Conservation (phyloP, 768 basidiomycete genomes). For the Calocybe cyanea region DNA sequence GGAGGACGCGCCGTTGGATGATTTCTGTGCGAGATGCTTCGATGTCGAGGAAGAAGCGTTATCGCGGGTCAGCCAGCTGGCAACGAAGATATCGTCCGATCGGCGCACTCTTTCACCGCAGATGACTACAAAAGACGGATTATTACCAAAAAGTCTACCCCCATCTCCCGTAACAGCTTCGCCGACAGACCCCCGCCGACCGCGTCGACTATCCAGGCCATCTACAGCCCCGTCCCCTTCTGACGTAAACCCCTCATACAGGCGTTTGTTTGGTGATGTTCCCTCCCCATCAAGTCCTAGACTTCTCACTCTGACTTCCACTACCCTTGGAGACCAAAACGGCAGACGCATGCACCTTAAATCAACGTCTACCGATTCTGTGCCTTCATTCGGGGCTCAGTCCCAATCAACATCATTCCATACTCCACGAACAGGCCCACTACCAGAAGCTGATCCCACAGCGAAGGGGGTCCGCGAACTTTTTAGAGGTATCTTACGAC, state of each 20-base stretch:
- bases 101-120: constrained; percentile 14
- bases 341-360: constrained; percentile 35
- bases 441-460: constrained; percentile 34
- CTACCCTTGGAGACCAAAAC: constrained; percentile 15
- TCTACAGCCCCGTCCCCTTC: constrained; percentile 45
- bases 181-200: constrained; percentile 9
- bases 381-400: constrained; percentile 29
- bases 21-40: constrained; percentile 58
- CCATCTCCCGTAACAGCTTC: constrained; percentile 13
- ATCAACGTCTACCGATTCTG: constrained; percentile 55
- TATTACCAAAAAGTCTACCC: background rate
- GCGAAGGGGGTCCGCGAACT: constrained; percentile 38
- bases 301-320: constrained; percentile 14
- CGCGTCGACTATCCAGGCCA: constrained; percentile 33
- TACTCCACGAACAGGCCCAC: constrained; percentile 17
- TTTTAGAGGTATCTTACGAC: constrained; percentile 40
- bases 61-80: constrained; percentile 60
- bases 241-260: constrained; percentile 20
- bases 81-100: constrained; percentile 32
- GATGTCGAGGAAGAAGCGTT: constrained; percentile 71
- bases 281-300: constrained; percentile 15
- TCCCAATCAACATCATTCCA: constrained; percentile 15
- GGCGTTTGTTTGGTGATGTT: constrained; percentile 22
- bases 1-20: constrained; percentile 41
- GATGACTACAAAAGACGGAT: too few species aligned